Percentiles rank a stretch among this genome's conserved stretches.
Evolutionary conservation across 2,329 filamentous ascomycete species (phyloP).

Genomic region (Apiospora kogelbergensis): DNA sequence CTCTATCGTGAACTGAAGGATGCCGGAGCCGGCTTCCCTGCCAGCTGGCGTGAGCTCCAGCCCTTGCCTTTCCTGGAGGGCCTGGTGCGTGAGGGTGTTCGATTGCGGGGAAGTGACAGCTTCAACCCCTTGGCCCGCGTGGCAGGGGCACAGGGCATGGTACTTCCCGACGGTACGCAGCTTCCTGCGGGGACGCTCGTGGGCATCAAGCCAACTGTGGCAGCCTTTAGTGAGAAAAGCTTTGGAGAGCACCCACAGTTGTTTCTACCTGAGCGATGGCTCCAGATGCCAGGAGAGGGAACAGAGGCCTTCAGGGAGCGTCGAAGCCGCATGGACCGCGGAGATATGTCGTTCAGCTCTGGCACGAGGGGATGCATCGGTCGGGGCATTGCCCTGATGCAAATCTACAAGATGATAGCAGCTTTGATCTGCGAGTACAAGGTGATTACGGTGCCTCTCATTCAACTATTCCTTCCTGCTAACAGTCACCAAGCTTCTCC

Average conservation of each 20-base stretch:
- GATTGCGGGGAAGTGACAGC: background rate
- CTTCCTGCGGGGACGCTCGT: slow-evolving; percentile 12
- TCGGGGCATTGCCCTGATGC: slow-evolving; percentile 11
- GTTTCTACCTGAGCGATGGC: slow-evolving; percentile 13
- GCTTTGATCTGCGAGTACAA: slow-evolving; percentile 10
- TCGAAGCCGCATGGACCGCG: slow-evolving; percentile 9
- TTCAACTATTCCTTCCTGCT: background rate
- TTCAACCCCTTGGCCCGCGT: slow-evolving; percentile 12
- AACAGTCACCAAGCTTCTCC: background rate
- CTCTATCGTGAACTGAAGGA: slow-evolving; percentile 7
- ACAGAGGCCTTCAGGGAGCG: background rate
- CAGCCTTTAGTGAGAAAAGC: slow-evolving; percentile 5
- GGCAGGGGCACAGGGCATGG: background rate
- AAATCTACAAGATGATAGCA: slow-evolving; percentile 14
- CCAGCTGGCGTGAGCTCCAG: slow-evolving; percentile 10
- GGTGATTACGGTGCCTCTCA: background rate
- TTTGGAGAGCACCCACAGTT: slow-evolving; percentile 9
- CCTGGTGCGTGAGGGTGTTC: slow-evolving; percentile 12
- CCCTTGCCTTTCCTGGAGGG: slow-evolving; percentile 10
- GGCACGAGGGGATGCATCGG: slow-evolving; percentile 12
- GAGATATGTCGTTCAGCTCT: slow-evolving; percentile 11
- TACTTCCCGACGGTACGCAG: slow-evolving; percentile 2
- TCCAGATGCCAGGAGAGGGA: slow-evolving; percentile 2
- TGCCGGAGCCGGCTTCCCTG: background rate
- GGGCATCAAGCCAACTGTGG: slow-evolving; percentile 11